These are phyloP conservation scores for Fusarium liriodendri DNA, from an alignment of 2,329 filamentous ascomycete genomes.

Conservation along the genomic window DNA sequence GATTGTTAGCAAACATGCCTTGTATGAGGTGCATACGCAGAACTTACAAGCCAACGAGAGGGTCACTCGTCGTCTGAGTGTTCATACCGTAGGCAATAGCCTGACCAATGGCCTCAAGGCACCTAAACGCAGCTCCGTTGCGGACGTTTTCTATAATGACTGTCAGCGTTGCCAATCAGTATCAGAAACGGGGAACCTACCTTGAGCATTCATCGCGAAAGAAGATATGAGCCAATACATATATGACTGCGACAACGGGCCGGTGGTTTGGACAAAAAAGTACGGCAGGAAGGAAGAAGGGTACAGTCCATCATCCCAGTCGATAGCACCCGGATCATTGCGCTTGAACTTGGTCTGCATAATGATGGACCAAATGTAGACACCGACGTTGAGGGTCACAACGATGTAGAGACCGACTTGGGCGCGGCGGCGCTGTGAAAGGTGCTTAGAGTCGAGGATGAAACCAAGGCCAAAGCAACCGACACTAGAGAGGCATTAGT, in stretches of 20 bases:
- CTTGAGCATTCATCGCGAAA: conserved; percentile 41
- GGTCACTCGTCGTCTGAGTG: conserved; percentile 51
- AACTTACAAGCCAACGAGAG: conserved; percentile 53
- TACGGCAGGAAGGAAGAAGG: conserved; percentile 58
- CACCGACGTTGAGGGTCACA: conserved; percentile 58
- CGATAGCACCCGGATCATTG: conserved; percentile 55
- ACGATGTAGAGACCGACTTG: conserved; percentile 58
- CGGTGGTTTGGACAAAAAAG: conserved; percentile 57
- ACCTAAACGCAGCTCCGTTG: conserved; percentile 55
- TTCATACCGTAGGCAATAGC: conserved; percentile 56
- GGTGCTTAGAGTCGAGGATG: conserved; percentile 53
- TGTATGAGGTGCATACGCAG: neutral
- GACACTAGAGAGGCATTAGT: conserved; percentile 41
- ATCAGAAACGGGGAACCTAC: neutral
- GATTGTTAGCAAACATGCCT: neutral
- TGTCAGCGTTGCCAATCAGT: neutral
- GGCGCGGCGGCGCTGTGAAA: conserved; percentile 57
- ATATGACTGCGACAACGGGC: conserved; percentile 56
- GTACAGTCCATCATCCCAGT: conserved; percentile 58
- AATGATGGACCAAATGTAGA: conserved; percentile 62
- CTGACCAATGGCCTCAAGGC: conserved; percentile 54
- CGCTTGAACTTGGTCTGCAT: conserved; percentile 57
- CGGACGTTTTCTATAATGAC: conserved; percentile 50
- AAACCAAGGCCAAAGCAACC: conserved; percentile 62
- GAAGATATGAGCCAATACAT: conserved; percentile 58